Conservation (phyloP, 2,329 filamentous ascomycete species). For the Aureobasidium melanogenum region DNA sequence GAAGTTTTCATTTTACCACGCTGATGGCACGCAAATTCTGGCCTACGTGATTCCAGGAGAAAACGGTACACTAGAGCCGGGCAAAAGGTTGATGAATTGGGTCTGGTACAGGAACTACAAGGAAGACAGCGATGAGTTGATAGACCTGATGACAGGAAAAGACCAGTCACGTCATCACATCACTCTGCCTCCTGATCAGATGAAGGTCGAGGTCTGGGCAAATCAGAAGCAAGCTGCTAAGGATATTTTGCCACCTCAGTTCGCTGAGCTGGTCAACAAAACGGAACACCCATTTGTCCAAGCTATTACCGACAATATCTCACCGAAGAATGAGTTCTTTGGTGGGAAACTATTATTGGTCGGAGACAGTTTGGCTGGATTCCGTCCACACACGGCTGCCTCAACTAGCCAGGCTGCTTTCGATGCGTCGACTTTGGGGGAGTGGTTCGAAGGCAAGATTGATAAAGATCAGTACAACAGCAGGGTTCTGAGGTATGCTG, state of each 20-base stretch:
- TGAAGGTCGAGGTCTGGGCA: constrained; percentile 31
- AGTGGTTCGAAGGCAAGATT: constrained; percentile 32
- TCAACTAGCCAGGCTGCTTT: constrained; percentile 41
- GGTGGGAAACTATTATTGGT: constrained; percentile 37
- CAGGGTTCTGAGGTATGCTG: constrained; percentile 29
- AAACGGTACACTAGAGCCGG: constrained; percentile 30
- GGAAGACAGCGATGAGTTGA: constrained; percentile 31
- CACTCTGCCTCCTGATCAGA: constrained; percentile 36
- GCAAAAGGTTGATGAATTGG: constrained; percentile 38
- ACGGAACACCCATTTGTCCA: constrained; percentile 38
- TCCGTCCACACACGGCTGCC: constrained; percentile 38
- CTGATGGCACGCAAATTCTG: constrained; percentile 29
- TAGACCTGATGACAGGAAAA: constrained; percentile 37
- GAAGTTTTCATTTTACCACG: constrained; percentile 34
- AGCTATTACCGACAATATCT: constrained; percentile 36
- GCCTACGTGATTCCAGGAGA: constrained; percentile 39
- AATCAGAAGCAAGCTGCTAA: constrained; percentile 27
- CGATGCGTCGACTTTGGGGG: constrained; percentile 33
- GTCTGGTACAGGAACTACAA: constrained; percentile 40
- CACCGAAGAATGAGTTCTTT: constrained; percentile 29
- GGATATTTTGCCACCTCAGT: constrained; percentile 30
- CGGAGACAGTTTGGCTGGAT: constrained; percentile 39
- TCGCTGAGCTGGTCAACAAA: constrained; percentile 33
- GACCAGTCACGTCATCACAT: constrained; percentile 32
- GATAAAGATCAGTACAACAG: constrained; percentile 28